A percentile compares a stretch with the other conserved stretches of the same genome.
These are phyloP conservation scores for Euclidium syriacum DNA, from an alignment of 345 rosid species.

Conservation along the genomic window DNA sequence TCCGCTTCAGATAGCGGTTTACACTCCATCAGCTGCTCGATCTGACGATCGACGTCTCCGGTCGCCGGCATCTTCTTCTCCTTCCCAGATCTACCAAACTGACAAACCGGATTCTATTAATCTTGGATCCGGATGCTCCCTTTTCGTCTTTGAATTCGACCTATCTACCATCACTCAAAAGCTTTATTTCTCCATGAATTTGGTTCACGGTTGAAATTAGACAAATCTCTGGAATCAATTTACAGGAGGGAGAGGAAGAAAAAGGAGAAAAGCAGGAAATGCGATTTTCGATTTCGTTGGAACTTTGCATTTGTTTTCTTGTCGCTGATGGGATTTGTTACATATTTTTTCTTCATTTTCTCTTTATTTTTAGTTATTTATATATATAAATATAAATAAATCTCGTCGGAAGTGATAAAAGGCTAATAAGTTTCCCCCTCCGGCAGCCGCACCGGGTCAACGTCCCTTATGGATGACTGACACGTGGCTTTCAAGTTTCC, in stretches of 20 bases:
- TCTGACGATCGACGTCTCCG: conserved; percentile 93
- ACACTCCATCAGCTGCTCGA: conserved; percentile 93
- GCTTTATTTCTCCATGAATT: too few relatives aligned
- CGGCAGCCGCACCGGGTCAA: conserved; percentile 20
- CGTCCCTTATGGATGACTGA: not conserved
- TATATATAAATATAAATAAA: not conserved
- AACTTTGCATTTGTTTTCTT: conserved; percentile 22
- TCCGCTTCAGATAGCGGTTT: conserved; percentile 80
- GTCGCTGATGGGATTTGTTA: not conserved
- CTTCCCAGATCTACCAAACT: conserved; percentile 1
- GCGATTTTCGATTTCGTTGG: conserved; percentile 17
- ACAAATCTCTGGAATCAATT: too few relatives aligned
- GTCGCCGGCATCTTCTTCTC: conserved; percentile 55
- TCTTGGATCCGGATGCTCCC: conserved; percentile 4
- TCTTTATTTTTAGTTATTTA: not conserved
- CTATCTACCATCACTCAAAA: conserved; percentile 32
- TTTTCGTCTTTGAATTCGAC: not conserved
- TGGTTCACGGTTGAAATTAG: too few relatives aligned
- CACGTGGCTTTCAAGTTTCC: too few relatives aligned
- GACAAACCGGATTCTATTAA: not conserved
- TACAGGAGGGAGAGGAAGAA: not conserved
- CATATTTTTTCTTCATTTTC: not conserved
- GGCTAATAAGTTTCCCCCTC: not conserved
- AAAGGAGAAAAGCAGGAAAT: not conserved
- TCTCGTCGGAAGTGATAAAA: not conserved